Conservation (phyloP, 2,329 filamentous ascomycete species). For the Scolecobasidium constrictum region DNA sequence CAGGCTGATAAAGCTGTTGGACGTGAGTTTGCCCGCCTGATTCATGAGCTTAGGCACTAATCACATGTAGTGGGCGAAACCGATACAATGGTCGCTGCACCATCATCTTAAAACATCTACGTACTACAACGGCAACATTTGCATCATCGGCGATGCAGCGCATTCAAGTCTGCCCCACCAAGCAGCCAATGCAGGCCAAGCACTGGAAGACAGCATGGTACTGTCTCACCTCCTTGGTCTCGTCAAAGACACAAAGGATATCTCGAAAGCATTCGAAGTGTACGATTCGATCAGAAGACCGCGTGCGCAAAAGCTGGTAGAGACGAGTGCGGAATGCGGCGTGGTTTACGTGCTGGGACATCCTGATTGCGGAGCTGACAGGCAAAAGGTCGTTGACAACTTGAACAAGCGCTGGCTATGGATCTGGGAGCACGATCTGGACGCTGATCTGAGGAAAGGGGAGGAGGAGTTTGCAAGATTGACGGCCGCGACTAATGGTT, state of each 20-base stretch:
- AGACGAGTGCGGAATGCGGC: slow-evolving; percentile 2
- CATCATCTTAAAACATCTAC: slow-evolving; percentile 22
- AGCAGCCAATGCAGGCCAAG: slow-evolving; percentile 27
- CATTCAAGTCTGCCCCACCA: slow-evolving; percentile 28
- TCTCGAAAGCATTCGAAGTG: slow-evolving; percentile 1
- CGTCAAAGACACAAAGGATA: slow-evolving; percentile 3
- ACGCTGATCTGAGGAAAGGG: slow-evolving; percentile 1
- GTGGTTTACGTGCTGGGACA: slow-evolving; percentile 2
- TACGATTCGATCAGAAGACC: slow-evolving; percentile 8
- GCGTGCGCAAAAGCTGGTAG: slow-evolving; percentile 4
- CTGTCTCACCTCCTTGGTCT: slow-evolving; percentile 9
- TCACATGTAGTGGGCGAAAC: not conserved
- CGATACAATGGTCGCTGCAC: slow-evolving; percentile 22
- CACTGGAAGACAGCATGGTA: slow-evolving; percentile 24
- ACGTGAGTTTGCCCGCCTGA: not conserved
- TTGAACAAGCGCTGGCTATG: not conserved
- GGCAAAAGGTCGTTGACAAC: slow-evolving; percentile 2
- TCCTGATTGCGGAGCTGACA: slow-evolving; percentile 12
- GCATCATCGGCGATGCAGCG: slow-evolving; percentile 27
- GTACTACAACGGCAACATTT: slow-evolving; percentile 21
- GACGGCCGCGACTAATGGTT: not conserved
- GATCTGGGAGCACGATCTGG: slow-evolving; percentile 8
- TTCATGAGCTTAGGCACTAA: not conserved
- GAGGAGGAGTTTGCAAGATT: not conserved
- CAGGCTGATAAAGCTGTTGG: not conserved